Evolutionary conservation across 441 rosid species (phyloP).

Genomic region (Isatis lusitanica): DNA sequence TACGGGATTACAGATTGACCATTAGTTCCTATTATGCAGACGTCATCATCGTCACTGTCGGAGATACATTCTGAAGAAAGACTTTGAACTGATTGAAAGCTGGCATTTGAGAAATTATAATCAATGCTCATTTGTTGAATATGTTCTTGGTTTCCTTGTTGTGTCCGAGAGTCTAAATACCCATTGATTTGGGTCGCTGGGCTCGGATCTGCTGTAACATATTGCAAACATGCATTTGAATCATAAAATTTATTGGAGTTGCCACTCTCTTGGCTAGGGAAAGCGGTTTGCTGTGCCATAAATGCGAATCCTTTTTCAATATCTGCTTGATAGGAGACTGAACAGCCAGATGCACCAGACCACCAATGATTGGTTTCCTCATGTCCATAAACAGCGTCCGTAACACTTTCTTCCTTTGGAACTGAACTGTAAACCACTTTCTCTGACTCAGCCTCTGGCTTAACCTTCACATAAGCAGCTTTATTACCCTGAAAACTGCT

Average conservation of each 20-base stretch:
- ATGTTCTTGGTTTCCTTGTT: constrained; percentile 41
- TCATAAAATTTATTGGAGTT: constrained; percentile 32
- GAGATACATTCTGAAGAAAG: constrained; percentile 61
- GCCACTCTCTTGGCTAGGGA: constrained; percentile 31
- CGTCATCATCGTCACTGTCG: constrained; percentile 66
- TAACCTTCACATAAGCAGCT: constrained; percentile 31
- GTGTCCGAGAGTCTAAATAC: constrained; percentile 36
- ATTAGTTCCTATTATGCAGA: constrained; percentile 75
- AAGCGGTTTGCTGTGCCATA: constrained; percentile 35
- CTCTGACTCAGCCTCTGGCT: constrained; percentile 40
- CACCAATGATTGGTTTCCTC: constrained; percentile 39
- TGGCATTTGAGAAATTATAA: constrained; percentile 48
- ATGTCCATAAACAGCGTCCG: constrained; percentile 32
- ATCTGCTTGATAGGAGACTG: constrained; percentile 30
- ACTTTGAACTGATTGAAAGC: constrained; percentile 73
- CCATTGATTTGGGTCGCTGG: constrained; percentile 38
- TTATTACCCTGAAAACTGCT: constrained; percentile 21
- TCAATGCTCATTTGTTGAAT: constrained; percentile 39
- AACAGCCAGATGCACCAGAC: constrained; percentile 32
- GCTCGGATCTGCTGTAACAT: constrained; percentile 35
- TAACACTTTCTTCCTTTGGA: constrained; percentile 35
- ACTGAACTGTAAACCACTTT: constrained; percentile 37
- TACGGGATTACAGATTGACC: constrained; percentile 53
- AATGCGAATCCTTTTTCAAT: constrained; percentile 31
- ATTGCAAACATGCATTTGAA: constrained; percentile 38